phyloP scores from a whole-genome alignment of 805 yeast genomes.

The Lipomyces oligophaga region DNA sequence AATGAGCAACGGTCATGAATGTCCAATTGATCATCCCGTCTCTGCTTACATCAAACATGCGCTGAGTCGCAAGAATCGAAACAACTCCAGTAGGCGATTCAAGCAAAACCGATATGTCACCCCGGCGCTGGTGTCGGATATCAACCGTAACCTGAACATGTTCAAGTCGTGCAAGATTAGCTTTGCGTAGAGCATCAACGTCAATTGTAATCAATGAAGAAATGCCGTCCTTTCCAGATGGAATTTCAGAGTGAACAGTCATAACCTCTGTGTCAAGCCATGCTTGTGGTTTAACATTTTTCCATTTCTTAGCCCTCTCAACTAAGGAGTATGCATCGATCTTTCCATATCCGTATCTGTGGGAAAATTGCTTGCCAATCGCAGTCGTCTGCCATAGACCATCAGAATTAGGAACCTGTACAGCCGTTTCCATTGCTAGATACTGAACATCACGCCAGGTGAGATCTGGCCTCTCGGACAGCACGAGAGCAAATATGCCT shows the following conservation, averaged over 20 bases:
- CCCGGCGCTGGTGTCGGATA: slow-evolving; percentile 62
- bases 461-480: slow-evolving; percentile 77
- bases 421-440: slow-evolving; percentile 66
- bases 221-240: slow-evolving; percentile 32
- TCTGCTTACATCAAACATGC: slow-evolving; percentile 54
- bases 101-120: slow-evolving; percentile 61
- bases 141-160: slow-evolving; percentile 81
- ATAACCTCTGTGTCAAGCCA: slow-evolving; percentile 58
- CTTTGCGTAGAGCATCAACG: slow-evolving; percentile 46
- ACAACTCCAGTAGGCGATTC: slow-evolving; percentile 70
- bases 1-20: slow-evolving; percentile 96
- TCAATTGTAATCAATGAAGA: slow-evolving; percentile 47
- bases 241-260: slow-evolving; percentile 36
- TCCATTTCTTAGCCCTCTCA: slow-evolving; percentile 67
- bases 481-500: slow-evolving; percentile 80
- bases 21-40: slow-evolving; percentile 79
- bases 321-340: slow-evolving; percentile 78
- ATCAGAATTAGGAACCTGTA: slow-evolving; percentile 61
- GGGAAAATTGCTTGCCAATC: slow-evolving; percentile 68
- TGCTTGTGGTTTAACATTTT: slow-evolving; percentile 85
- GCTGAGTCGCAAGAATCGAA: slow-evolving; percentile 67
- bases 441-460: slow-evolving; percentile 97
- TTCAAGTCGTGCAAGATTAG: slow-evolving; percentile 70
- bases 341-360: slow-evolving; percentile 87
- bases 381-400: slow-evolving; percentile 73